Base-by-base conservation (phyloP, 345 rosid species). In the Lumnitzera racemosa region DNA sequence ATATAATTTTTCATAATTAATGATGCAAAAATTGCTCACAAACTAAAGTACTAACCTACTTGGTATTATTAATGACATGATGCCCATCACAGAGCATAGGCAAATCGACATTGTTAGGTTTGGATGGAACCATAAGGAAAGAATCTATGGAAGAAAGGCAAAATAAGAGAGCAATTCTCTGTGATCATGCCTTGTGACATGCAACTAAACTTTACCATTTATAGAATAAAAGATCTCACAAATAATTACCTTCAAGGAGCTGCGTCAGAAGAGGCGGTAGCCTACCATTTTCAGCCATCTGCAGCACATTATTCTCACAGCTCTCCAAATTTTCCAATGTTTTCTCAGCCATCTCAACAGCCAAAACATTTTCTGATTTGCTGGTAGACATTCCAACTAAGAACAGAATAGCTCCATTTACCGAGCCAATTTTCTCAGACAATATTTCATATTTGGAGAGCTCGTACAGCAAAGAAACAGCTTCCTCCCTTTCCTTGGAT, bases 311-410 rank as follows among this genome's bases (percentile, higher is more conserved):
- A 67, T 85, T 81, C 76, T 85, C 94, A 46, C 79, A 82, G 50
- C 49, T 81, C 68, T 82, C 96, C 79, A 92, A 80, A 70, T 92
- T 92, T 61, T 69, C 82, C 63, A 92, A 81, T 3, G 91, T 89
- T 71, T 59, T 74, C 55, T 87, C 91, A 66, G 97, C 96, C 71
- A 71, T 87, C 76, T 89, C 96, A 77, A 92, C 91, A 36, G 98
- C 85, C 49, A 77, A 70, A 71, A 85, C 51, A 70, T 75, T 77
- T 76, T 89, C 97, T 1, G 99, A 92, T 58, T 87, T 85, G 80
- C 99, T 89, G 74, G 79, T 84, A n/a, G 95, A 71, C 78, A 92
- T 74, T 75, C 98, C 96, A 67, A 87, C 96, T 76, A 92, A 74
- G 52, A 92, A 82, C 13, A 92, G 84, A 77, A 92, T 89, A 3